Conservation (phyloP, 352 stramenopile species). For the Saprolegnia parasitica region DNA sequence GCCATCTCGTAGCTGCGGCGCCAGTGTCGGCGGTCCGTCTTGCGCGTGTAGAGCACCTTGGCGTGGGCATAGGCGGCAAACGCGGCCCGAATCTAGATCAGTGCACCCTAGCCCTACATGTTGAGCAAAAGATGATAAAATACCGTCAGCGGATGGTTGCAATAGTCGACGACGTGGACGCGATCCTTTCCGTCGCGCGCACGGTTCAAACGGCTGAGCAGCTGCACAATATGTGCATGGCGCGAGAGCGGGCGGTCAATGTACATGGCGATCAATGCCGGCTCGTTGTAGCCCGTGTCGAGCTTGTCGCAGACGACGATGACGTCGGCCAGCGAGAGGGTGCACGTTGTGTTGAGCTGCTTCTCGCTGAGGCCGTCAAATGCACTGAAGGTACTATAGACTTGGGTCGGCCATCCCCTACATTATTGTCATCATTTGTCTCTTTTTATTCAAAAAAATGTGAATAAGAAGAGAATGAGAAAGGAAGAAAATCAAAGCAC, state of each 20-base stretch:
- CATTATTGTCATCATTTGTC: background rate
- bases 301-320: conserved; percentile 85
- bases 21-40: background rate
- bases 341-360: conserved; percentile 44
- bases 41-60: background rate
- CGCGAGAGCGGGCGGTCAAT: conserved; percentile 72
- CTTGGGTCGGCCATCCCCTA: conserved; percentile 7
- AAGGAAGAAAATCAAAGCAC: background rate
- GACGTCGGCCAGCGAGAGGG: conserved; percentile 55
- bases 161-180: conserved; percentile 13
- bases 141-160: background rate
- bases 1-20: conserved; percentile 1
- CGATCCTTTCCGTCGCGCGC: conserved; percentile 37
- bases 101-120: background rate
- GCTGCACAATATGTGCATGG: conserved; percentile 64
- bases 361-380: conserved; percentile 24
- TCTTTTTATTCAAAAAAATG: background rate
- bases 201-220: conserved; percentile 78
- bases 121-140: background rate
- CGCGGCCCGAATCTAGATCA: conserved; percentile 40
- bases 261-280: conserved; percentile 68
- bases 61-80: conserved; percentile 32
- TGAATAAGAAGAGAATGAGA: background rate
- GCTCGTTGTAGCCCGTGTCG: conserved; percentile 81
- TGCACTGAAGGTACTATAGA: conserved; percentile 27